Evolutionary conservation across 345 rosid species (phyloP).

Genomic region (Rhizophora apiculata): DNA sequence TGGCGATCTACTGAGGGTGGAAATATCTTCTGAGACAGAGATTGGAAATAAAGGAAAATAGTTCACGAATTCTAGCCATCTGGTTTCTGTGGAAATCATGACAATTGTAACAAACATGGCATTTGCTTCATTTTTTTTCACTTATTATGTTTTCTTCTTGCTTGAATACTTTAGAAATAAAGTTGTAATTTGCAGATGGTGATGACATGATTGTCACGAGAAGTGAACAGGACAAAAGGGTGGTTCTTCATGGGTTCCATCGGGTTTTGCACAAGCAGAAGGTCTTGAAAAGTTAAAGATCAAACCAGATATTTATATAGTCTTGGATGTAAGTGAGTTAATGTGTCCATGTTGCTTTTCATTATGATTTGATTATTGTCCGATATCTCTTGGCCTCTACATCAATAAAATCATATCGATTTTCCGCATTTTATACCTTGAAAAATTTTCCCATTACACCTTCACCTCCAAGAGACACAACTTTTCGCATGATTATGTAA

Average conservation of each 20-base stretch:
- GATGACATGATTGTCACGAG: conserved; percentile 46
- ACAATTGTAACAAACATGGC: conserved; percentile 44
- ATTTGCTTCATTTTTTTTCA: not conserved
- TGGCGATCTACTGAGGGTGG: conserved; percentile 79
- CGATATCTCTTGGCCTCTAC: not conserved
- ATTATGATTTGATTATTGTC: conserved; percentile 3
- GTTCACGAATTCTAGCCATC: conserved; percentile 69
- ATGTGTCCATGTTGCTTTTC: not conserved
- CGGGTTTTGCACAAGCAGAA: conserved; percentile 69
- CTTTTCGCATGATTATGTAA: too few species aligned
- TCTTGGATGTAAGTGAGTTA: conserved; percentile 55
- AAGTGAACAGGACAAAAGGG: conserved; percentile 66
- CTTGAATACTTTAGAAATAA: conserved; percentile 5
- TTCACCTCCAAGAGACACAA: not conserved
- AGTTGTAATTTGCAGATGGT: conserved; percentile 51
- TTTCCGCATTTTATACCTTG: not conserved
- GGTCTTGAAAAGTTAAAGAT: conserved; percentile 66
- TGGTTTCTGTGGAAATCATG: conserved; percentile 82
- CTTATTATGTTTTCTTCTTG: not conserved
- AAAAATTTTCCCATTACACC: not conserved
- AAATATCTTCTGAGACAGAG: conserved; percentile 69
- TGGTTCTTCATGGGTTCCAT: conserved; percentile 91
- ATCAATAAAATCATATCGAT: not conserved
- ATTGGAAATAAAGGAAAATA: conserved; percentile 71
- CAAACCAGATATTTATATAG: conserved; percentile 66